phyloP scores from a whole-genome alignment of 495 filamentous ascomycete species.

The Penicillium manginii region DNA sequence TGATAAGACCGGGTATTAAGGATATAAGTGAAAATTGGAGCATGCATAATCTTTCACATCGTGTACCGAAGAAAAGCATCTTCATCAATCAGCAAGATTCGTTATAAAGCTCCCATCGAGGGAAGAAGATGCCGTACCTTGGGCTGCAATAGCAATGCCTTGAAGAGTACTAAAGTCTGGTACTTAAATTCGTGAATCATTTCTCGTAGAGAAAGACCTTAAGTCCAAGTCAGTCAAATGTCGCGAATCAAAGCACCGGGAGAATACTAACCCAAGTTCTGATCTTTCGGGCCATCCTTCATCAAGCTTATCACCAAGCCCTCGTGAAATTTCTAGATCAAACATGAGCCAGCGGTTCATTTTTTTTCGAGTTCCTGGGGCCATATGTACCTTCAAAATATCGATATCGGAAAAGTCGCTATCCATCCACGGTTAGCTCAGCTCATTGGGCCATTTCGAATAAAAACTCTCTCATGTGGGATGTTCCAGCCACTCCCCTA shows the following conservation, averaged over 20 bases:
- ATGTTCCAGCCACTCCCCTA: no score
- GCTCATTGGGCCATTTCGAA: neutral
- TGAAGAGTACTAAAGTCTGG: slow-evolving; percentile 92
- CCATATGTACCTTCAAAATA: slow-evolving; percentile 64
- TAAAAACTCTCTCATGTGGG: neutral
- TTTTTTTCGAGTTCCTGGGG: slow-evolving; percentile 1
- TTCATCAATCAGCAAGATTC: slow-evolving; percentile 37
- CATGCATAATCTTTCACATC: slow-evolving; percentile 95
- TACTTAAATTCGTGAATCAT: slow-evolving; percentile 91
- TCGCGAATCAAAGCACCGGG: neutral
- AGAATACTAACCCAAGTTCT: slow-evolving; percentile 72
- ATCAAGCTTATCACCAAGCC: slow-evolving; percentile 70
- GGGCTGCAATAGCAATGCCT: slow-evolving; percentile 89
- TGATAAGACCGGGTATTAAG: slow-evolving; percentile 86
- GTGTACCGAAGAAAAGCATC: slow-evolving; percentile 98
- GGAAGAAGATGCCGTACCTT: slow-evolving; percentile 62
- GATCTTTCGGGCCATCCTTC: slow-evolving; percentile 74
- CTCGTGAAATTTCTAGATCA: slow-evolving; percentile 81
- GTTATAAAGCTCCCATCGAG: neutral
- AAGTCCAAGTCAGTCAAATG: slow-evolving; percentile 20
- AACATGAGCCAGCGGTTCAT: slow-evolving; percentile 16
- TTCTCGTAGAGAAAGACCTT: slow-evolving; percentile 83
- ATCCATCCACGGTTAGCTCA: slow-evolving; percentile 24
- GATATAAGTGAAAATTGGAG: slow-evolving; percentile 96
- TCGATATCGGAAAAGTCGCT: slow-evolving; percentile 75